Conservation (phyloP, 148 eudicot species). For the Heliamphora exappendiculata region DNA sequence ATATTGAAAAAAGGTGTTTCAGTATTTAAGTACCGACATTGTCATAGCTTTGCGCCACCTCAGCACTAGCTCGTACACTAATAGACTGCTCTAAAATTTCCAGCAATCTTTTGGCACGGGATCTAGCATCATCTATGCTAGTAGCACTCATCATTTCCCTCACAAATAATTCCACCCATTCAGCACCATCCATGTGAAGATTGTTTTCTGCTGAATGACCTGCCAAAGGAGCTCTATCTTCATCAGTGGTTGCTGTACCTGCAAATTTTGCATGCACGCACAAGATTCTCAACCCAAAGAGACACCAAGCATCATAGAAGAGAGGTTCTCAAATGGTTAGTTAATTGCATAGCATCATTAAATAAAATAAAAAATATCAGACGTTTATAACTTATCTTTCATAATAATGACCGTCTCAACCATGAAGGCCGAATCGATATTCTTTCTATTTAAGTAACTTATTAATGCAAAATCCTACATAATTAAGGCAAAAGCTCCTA, state of each 20-base stretch:
- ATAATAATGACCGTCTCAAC: neutral
- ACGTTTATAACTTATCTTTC: neutral
- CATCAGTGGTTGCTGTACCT: constrained; percentile 29
- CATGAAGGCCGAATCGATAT: neutral
- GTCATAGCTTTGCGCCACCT: constrained; percentile 36
- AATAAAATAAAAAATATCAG: neutral
- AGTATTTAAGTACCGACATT: constrained; percentile 32
- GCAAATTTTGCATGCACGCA: constrained; percentile 3
- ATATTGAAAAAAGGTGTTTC: neutral
- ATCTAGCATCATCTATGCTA: constrained; percentile 63
- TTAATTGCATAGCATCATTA: neutral
- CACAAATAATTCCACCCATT: constrained; percentile 78
- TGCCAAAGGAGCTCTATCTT: constrained; percentile 23
- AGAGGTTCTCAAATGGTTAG: neutral
- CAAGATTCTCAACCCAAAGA: neutral
- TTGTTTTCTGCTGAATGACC: constrained; percentile 24
- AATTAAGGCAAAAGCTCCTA: neutral
- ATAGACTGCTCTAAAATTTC: constrained; percentile 66
- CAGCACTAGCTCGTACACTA: constrained; percentile 28
- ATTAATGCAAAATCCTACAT: neutral
- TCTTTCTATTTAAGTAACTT: neutral
- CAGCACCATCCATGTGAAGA: constrained; percentile 52
- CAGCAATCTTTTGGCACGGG: constrained; percentile 55
- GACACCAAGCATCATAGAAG: neutral
- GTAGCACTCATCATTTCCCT: constrained; percentile 64